These are phyloP conservation scores for Flaveria brownii DNA, from an alignment of 129 eudicot genomes.

Conservation along the genomic window DNA sequence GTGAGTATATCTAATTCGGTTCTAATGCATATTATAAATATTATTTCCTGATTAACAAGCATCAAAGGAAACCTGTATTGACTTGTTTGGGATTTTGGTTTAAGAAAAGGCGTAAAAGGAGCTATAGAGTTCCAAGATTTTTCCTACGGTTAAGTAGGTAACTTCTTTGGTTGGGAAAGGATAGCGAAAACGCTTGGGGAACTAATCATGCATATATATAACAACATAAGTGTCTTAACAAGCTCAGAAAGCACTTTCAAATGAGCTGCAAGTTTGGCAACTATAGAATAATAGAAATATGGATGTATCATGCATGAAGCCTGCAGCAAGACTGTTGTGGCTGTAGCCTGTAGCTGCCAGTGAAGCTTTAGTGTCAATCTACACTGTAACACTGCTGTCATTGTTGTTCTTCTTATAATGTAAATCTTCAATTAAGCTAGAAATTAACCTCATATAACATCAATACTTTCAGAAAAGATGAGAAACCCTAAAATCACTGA, in stretches of 20 bases:
- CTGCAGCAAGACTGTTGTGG: neutral
- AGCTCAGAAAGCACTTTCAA: neutral
- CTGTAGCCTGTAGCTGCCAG: neutral
- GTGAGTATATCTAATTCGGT: slow-evolving; percentile 11
- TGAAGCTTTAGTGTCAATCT: slow-evolving; percentile 9
- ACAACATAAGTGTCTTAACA: neutral
- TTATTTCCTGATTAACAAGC: neutral
- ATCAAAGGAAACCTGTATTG: neutral
- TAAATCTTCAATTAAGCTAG: slow-evolving; percentile 11
- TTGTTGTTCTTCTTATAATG: slow-evolving; percentile 13
- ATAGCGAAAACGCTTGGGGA: neutral
- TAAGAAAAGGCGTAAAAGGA: neutral
- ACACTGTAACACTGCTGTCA: neutral
- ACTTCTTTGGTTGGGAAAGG: neutral
- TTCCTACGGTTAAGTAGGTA: neutral
- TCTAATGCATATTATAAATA: neutral
- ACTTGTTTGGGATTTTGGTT: neutral
- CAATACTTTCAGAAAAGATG: neutral
- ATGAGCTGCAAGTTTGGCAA: neutral
- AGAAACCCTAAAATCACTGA: slow-evolving; percentile 2
- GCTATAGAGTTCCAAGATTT: neutral
- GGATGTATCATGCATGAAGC: neutral
- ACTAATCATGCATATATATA: neutral
- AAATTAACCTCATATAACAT: neutral
- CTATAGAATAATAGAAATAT: neutral